These are phyloP conservation scores for Massarina eburnea DNA, from an alignment of 2,329 filamentous ascomycete genomes.

Conservation along the genomic window DNA sequence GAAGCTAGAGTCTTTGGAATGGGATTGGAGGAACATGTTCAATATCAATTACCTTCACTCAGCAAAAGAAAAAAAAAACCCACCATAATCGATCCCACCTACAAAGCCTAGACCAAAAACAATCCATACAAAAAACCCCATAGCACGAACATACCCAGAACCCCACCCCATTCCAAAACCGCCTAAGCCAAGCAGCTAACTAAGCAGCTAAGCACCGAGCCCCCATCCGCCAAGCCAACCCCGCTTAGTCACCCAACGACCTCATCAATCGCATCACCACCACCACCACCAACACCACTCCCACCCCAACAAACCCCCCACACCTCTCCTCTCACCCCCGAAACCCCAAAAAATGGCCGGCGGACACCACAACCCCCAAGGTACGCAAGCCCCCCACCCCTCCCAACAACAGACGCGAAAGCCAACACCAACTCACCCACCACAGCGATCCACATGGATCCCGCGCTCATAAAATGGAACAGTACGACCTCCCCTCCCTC, in stretches of 20 bases:
- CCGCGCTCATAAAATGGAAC: constrained; percentile 59
- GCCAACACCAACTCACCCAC: constrained; percentile 25
- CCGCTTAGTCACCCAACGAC: background rate
- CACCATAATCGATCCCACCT: no score
- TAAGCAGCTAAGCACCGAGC: no score
- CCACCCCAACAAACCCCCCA: constrained; percentile 10
- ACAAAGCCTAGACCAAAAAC: no score
- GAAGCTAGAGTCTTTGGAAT: no score
- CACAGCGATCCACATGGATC: constrained; percentile 55
- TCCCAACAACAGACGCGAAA: constrained; percentile 4
- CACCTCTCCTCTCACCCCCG: constrained; percentile 2
- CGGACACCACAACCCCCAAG: constrained; percentile 23
- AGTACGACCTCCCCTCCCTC: constrained; percentile 48
- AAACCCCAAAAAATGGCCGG: constrained; percentile 32
- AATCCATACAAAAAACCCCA: no score
- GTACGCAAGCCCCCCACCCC: constrained; percentile 11
- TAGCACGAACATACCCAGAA: no score
- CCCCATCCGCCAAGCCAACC: background rate
- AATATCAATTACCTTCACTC: no score
- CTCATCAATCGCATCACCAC: background rate
- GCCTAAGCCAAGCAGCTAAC: no score
- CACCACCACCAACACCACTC: background rate
- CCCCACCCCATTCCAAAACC: no score
- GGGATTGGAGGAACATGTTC: no score
- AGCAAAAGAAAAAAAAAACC: no score